A percentile compares a stretch with the other conserved stretches of the same genome.
Conservation (phyloP, 257 asterid genomes). For the Capsicum chinense region DNA sequence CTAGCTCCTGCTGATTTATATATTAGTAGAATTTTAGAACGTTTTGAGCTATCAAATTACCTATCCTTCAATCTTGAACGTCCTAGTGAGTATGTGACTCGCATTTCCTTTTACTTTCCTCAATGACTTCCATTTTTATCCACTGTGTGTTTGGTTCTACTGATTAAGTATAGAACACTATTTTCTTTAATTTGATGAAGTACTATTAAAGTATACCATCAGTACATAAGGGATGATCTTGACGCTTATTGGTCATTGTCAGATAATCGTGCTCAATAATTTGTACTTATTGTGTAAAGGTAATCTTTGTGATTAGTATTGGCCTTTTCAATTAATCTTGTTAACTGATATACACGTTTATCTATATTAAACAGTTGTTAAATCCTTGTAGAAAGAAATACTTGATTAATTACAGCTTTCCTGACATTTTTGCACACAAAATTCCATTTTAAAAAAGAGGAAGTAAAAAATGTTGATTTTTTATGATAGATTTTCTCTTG, state of each 20-base stretch:
- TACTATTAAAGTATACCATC: neutral
- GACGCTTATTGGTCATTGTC: constrained; percentile 19
- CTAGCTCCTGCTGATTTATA: constrained; percentile 91
- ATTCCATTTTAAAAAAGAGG: constrained; percentile 15
- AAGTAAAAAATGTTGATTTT: neutral
- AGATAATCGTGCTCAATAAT: neutral
- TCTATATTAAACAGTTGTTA: constrained; percentile 3
- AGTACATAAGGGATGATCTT: neutral
- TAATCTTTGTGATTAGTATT: constrained; percentile 14
- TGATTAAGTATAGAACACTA: neutral
- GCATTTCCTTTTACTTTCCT: constrained; percentile 42
- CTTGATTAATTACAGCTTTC: constrained; percentile 19
- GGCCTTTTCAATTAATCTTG: neutral
- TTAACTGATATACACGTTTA: constrained; percentile 6
- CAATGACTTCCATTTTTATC: constrained; percentile 22
- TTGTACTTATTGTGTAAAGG: constrained; percentile 24
- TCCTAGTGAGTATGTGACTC: constrained; percentile 86
- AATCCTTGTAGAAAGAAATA: constrained; percentile 6
- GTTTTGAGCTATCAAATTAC: constrained; percentile 86
- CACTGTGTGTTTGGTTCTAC: neutral
- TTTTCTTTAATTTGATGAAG: constrained; percentile 20
- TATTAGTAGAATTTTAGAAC: constrained; percentile 80
- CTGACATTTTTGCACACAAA: constrained; percentile 4
- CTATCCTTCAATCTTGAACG: constrained; percentile 71
- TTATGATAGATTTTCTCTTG: neutral